Base-by-base conservation (phyloP, 768 basidiomycete genomes). In the Termitomyces sp. region DNA sequence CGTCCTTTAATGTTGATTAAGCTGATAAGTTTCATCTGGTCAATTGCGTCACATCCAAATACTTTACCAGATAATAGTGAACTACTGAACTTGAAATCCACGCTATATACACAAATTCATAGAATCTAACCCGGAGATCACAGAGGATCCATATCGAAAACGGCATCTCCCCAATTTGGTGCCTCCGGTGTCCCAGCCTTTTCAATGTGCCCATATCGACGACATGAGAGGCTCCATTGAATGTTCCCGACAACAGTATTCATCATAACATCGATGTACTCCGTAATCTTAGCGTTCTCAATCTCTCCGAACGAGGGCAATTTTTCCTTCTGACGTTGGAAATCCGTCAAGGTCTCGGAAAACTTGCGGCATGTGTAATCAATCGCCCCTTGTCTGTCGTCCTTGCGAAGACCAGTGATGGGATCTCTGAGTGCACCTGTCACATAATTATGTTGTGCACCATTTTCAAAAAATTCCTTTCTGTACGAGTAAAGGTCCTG, bases 361-460 rank as follows among this genome's bases (percentile, higher is more conserved):
- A 59, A 59, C 26, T 16, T 32, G 3, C 36, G 43, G 32, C 46
- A 59, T 18, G 54, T 59, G 27, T 55, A 52, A 24, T 55, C 42
- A 59, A 43, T 55, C 4, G 54, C 54, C 8, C 37, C 54, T n/a
- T 59, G 58, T 32, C 52, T 48, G 41, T 59, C 58, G n/a, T 6
- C 7, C 8, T 34, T 20, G 6, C 27, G 29, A 1, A 59, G 16
- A 2, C 24, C 29, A 9, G 58, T 39, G 20, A 43, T 46, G 1
- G 58, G 54, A 37, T 59, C 54, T 24, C 20, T 34, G 41, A 59
- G 49, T 20, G 47, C 53, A 18, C 50, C 39, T 3, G 53, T 55
- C 5, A 59, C 49, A 9, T 55, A 51, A 42, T 59, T 59, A 31
- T 59, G 58, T 20, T 59, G 53, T 2, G 58, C 58, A 18, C 42